These are phyloP conservation scores for Pseudopyricularia javanii DNA, from an alignment of 2,329 filamentous ascomycete genomes.

Conservation along the genomic window DNA sequence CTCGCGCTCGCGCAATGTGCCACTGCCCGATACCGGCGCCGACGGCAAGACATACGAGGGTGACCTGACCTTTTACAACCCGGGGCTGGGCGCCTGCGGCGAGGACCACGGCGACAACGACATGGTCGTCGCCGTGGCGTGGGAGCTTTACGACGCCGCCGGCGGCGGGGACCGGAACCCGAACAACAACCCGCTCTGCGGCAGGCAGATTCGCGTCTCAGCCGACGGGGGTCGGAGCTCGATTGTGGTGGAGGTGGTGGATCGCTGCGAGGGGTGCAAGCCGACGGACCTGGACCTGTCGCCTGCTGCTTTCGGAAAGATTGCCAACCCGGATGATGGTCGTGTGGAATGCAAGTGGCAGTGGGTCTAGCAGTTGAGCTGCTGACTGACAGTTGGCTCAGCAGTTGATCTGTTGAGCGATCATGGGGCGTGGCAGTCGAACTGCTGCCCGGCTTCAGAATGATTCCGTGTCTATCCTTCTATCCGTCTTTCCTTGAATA, in stretches of 20 bases:
- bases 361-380: slow-evolving; percentile 12
- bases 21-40: background rate
- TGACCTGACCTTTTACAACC: slow-evolving; percentile 3
- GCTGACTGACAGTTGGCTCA: background rate
- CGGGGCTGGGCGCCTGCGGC: slow-evolving; percentile 4
- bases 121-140: slow-evolving; percentile 4
- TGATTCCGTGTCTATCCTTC: background rate
- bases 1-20: background rate
- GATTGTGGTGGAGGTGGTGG: slow-evolving; percentile 51
- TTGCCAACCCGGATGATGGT: slow-evolving; percentile 29
- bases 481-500: background rate
- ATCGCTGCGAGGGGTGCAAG: slow-evolving; percentile 45
- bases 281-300: slow-evolving; percentile 36
- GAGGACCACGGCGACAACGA: slow-evolving; percentile 2
- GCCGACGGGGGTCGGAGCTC: slow-evolving; percentile 17
- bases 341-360: slow-evolving; percentile 24
- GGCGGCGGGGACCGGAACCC: slow-evolving; percentile 1
- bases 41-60: slow-evolving; percentile 1
- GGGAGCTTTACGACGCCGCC: slow-evolving; percentile 2
- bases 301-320: slow-evolving; percentile 28
- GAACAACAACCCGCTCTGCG: slow-evolving; percentile 23
- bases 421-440: too few relatives aligned
- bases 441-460: too few relatives aligned
- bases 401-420: background rate
- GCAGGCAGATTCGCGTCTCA: slow-evolving; percentile 51